These are phyloP conservation scores for Crotalaria pallida DNA, from an alignment of 306 rosid species.

Conservation along the genomic window DNA sequence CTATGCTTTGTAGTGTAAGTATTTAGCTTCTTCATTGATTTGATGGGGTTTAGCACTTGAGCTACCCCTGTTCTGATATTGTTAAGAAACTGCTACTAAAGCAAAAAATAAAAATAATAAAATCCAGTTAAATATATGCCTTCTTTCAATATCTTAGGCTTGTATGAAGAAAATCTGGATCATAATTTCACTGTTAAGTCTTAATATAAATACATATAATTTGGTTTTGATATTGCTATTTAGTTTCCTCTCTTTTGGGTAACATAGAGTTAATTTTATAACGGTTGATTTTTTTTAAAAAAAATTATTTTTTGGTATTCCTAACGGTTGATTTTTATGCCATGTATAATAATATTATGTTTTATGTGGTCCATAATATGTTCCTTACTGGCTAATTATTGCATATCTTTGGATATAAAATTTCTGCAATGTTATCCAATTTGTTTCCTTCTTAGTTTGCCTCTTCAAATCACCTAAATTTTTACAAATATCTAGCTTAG, in stretches of 20 bases:
- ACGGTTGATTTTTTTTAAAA: not conserved
- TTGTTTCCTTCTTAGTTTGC: not conserved
- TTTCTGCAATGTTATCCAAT: not conserved
- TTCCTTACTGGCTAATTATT: not conserved
- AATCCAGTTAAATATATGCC: slow-evolving; percentile 23
- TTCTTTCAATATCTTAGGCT: not conserved
- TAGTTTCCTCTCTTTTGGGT: not conserved
- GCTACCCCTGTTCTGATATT: too few species aligned
- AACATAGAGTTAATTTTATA: not conserved
- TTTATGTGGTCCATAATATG: not conserved
- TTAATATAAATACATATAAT: not conserved
- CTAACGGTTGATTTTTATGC: not conserved
- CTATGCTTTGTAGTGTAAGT: too few species aligned
- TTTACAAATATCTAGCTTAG: not conserved
- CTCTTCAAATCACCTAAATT: not conserved
- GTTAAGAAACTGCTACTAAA: slow-evolving; percentile 50
- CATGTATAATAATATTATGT: not conserved
- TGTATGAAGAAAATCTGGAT: not conserved
- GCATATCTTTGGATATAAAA: not conserved
- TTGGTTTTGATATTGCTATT: not conserved
- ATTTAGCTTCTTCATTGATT: too few species aligned
- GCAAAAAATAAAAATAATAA: too few species aligned
- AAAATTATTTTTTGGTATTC: too few species aligned
- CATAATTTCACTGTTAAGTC: too few species aligned
- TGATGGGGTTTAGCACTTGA: too few species aligned